These are phyloP conservation scores for Carnegiea gigantea DNA, from an alignment of 179 eudicot species.

Conservation along the genomic window DNA sequence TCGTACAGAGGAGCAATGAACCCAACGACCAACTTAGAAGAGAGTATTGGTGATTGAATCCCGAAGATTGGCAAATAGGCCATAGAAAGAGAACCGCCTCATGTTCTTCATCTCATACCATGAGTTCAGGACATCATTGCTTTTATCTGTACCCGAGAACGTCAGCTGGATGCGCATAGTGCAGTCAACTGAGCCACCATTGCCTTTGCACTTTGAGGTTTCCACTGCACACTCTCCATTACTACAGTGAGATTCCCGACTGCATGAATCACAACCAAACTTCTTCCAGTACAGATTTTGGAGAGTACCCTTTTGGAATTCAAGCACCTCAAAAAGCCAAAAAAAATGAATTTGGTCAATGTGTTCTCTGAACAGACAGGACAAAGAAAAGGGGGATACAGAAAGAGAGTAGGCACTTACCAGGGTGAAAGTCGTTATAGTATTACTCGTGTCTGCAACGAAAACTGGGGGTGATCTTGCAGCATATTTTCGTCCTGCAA, in stretches of 20 bases:
- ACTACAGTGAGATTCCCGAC: slow-evolving; percentile 43
- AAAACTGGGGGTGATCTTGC: slow-evolving; percentile 78
- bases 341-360: neutral
- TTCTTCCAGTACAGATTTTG: slow-evolving; percentile 69
- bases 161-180: slow-evolving; percentile 60
- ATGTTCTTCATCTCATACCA: slow-evolving; percentile 81
- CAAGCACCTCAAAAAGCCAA: slow-evolving; percentile 53
- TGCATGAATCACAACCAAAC: slow-evolving; percentile 64
- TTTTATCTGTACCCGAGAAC: slow-evolving; percentile 83
- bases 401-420: slow-evolving; percentile 34
- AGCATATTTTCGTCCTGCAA: slow-evolving; percentile 75
- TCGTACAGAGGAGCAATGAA: neutral
- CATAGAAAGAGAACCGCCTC: slow-evolving; percentile 58
- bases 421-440: slow-evolving; percentile 60
- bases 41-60: slow-evolving; percentile 34
- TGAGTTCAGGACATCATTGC: slow-evolving; percentile 57
- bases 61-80: slow-evolving; percentile 44
- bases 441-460: slow-evolving; percentile 51
- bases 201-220: slow-evolving; percentile 49
- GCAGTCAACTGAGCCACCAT: slow-evolving; percentile 58
- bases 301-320: slow-evolving; percentile 68
- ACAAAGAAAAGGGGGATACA: neutral
- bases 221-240: slow-evolving; percentile 59
- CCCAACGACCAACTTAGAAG: slow-evolving; percentile 1
- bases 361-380: neutral